Evolutionary conservation across 2,329 filamentous ascomycete genomes (phyloP), one percentile per base, ranked within the genome.

Genomic region (Aspergillus brunneoviolaceus): DNA sequence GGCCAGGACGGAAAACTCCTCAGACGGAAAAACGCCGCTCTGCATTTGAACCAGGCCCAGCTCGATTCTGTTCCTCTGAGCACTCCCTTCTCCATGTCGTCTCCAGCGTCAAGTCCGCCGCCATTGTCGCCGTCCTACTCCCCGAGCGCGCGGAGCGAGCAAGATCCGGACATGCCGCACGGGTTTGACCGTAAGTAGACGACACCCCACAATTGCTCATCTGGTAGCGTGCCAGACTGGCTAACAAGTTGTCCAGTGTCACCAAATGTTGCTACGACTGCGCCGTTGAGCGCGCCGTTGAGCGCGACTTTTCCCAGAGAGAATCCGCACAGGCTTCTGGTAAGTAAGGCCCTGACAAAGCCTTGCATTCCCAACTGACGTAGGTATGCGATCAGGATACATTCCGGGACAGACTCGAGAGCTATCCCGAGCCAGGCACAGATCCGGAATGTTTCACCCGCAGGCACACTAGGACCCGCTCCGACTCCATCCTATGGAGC

Each of bases 51-150:
- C 54, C 67, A 67, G 25, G 60, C 45, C 50, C 59, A 45, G 39
- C 4, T 19, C 16, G 39, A 19, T 19, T 45, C 39, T 7, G 39
- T 16, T 19, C 14, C 39, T 2, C 14, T 16, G 3, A 45, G 14
- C 6, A n/a, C 16, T 45, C 39, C 39, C 6, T 45, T 16, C 16
- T 9, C 39, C 39, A 45, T 49, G 23, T 54, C 53, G 16, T 57
- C 57, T 23, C 49, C 53, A 16, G 64, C 69, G 11, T 76, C 74
- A 11, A 76, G 70, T 58, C 70, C 74, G 19, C 74, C 74, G 49
- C 73, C 74, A 14, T 59, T 77, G 31, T 76, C 74, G 33, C 75
- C 73, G 10, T 76, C 74, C 14, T 73, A 72, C 59, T 76, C 74
- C 12, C 69, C 73, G 14, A 74, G 73, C 59, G 61, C 72, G 6